Conservation (phyloP, 176 grass and related monocot species). For the Microstegium vimineum region DNA sequence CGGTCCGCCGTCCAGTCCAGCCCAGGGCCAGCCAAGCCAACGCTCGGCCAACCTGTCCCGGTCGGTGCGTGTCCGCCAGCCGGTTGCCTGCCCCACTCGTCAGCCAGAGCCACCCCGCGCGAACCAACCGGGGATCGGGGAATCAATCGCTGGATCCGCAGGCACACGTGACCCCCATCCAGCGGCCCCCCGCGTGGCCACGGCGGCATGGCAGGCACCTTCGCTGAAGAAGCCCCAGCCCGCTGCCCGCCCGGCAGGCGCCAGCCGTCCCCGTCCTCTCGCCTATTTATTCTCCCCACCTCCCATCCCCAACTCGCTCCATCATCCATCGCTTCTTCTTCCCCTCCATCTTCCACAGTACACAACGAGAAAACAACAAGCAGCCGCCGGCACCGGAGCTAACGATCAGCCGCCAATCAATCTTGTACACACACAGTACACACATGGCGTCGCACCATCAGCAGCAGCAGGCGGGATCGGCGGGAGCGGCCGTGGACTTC, state of each 20-base stretch:
- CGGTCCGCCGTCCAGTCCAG: constrained; percentile 2
- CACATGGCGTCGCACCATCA: constrained; percentile 36
- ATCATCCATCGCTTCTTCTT: neutral
- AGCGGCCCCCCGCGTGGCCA: neutral
- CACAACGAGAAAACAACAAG: neutral
- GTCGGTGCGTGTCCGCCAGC: neutral
- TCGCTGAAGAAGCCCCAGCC: constrained; percentile 42
- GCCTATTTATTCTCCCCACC: constrained; percentile 58
- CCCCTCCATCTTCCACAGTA: neutral
- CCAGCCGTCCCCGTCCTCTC: neutral
- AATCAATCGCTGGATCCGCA: neutral
- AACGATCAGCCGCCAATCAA: too few species aligned
- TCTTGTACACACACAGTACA: too few species aligned
- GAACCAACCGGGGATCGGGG: neutral
- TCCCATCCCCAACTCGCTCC: neutral
- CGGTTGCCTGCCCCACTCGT: neutral
- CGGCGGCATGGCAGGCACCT: constrained; percentile 1
- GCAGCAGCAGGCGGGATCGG: neutral
- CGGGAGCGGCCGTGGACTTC: constrained; percentile 46
- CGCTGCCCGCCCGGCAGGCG: too few species aligned
- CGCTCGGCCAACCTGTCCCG: constrained; percentile 20
- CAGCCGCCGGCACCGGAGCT: too few species aligned
- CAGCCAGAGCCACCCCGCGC: neutral
- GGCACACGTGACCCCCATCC: constrained; percentile 30
- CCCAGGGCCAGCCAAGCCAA: neutral